Percentiles rank a stretch among this genome's conserved stretches.
phyloP scores from a whole-genome alignment of 352 stramenopile genomes.

The Thalassiosira tumida region DNA sequence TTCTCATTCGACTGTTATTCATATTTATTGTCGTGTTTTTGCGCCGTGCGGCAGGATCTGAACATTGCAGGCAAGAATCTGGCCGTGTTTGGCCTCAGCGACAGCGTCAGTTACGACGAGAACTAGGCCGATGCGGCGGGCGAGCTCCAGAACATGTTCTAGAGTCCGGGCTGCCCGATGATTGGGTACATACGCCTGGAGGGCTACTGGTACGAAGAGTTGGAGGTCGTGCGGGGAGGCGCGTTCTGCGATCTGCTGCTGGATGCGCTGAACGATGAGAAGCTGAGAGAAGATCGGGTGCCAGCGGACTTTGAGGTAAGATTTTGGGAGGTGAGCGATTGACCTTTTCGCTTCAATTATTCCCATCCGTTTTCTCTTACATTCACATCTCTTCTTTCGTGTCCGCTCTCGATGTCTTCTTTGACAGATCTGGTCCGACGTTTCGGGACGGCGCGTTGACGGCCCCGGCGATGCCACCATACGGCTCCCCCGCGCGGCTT shows the following conservation, averaged over 20 bases:
- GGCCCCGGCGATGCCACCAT: too few relatives aligned
- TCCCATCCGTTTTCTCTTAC: too few relatives aligned
- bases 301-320: conserved; percentile 84
- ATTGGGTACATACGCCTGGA: conserved; percentile 88
- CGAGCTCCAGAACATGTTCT: conserved; percentile 90
- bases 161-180: conserved; percentile 88
- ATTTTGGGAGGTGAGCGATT: conserved; percentile 86
- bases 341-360: too few relatives aligned
- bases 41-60: conserved; percentile 58
- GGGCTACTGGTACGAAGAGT: conserved; percentile 89
- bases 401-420: too few relatives aligned
- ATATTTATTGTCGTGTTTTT: conserved; percentile 4
- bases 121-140: conserved; percentile 91
- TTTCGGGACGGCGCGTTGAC: too few relatives aligned
- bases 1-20: not conserved
- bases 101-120: conserved; percentile 87
- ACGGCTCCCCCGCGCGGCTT: too few relatives aligned
- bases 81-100: conserved; percentile 90
- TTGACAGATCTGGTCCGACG: too few relatives aligned
- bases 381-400: too few relatives aligned
- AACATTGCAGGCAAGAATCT: conserved; percentile 89
- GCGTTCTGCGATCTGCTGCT: conserved; percentile 89
- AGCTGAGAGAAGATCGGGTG: conserved; percentile 87
- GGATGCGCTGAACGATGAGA: conserved; percentile 90
- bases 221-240: conserved; percentile 88